Evolutionary conservation across 225 moss, liverwort and hornwort species (phyloP), one percentile per base, ranked within the genome.

Genomic region (Straminergon stramineum): DNA sequence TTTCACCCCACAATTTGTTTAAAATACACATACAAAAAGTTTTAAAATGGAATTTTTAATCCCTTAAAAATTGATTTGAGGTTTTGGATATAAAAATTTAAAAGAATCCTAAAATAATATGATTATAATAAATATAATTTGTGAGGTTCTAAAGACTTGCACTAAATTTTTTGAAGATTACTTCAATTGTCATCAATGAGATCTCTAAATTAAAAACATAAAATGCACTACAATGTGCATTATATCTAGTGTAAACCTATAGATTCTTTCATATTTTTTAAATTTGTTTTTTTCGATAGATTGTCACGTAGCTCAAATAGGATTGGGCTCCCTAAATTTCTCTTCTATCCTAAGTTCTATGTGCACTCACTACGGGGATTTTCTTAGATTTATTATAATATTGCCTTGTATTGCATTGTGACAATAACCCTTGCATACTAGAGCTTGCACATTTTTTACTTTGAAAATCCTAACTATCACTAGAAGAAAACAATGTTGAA

Each of bases 141-240:
- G 0, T 31, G 0, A 17, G 2, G 2, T 18, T 48, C 8, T 75
- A 2, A 75, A 31, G 45, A 48, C 45, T 0, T 30, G 0, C 11
- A 31, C 0, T 31, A 10, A 31, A 18, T 2, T 1, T 2, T 48
- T 75, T 75, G 7, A 31, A 7, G 7, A 51, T 19, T 75, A 11
- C 51, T 51, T 51, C 18, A 31, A 12, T 31, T 75, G 18, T 4
- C 6, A 31, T 31, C 12, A 31, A 31, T 12, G 4, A 75, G 1
- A 19, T 31, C 0, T 19, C 7, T 51, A 31, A 75, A 19, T 75
- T 75, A 51, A 48, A 1, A 51, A 75, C 51, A 19, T 11, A 19
- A 4, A 75, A 51, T 31, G 7, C 6, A 69, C 0, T 4, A 2
- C 39, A 75, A 51, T 0, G 0, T 51, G 1, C 0, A 75, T 18